Evolutionary conservation across 2,329 filamentous ascomycete genomes (phyloP).

Genomic region (Fusarium bactridioides): DNA sequence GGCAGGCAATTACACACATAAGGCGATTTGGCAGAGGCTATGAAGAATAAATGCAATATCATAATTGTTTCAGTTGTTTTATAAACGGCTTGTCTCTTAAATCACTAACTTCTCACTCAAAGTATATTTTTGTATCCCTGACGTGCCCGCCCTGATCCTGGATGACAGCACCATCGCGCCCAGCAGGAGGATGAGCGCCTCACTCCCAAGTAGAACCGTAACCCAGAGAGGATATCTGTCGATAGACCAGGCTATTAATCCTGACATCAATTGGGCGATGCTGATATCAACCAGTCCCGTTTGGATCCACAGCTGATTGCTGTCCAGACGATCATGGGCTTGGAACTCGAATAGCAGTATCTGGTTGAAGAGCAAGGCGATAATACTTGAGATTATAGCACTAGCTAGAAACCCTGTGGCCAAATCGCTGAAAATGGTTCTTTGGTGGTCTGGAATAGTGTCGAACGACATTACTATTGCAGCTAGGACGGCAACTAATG

Average conservation of each 20-base stretch:
- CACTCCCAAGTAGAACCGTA: neutral
- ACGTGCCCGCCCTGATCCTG: neutral
- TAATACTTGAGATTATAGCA: neutral
- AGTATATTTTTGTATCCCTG: neutral
- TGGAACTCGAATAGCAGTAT: neutral
- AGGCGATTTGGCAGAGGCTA: neutral
- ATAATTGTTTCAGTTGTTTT: neutral
- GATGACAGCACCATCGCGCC: neutral
- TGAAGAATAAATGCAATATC: neutral
- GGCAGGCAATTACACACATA: neutral
- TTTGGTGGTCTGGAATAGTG: neutral
- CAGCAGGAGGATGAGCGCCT: neutral
- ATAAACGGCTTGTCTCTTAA: neutral
- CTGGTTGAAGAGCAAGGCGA: neutral
- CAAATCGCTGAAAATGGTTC: neutral
- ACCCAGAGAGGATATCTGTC: neutral
- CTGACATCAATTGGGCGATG: neutral
- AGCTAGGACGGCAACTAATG: neutral
- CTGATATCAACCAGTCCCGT: neutral
- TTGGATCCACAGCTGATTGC: neutral
- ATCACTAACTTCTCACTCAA: neutral
- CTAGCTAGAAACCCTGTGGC: neutral
- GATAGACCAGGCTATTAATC: neutral
- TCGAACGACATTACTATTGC: neutral
- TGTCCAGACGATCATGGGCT: neutral